Evolutionary conservation across 768 basidiomycete genomes (phyloP).

Genomic region (Mycena pura): DNA sequence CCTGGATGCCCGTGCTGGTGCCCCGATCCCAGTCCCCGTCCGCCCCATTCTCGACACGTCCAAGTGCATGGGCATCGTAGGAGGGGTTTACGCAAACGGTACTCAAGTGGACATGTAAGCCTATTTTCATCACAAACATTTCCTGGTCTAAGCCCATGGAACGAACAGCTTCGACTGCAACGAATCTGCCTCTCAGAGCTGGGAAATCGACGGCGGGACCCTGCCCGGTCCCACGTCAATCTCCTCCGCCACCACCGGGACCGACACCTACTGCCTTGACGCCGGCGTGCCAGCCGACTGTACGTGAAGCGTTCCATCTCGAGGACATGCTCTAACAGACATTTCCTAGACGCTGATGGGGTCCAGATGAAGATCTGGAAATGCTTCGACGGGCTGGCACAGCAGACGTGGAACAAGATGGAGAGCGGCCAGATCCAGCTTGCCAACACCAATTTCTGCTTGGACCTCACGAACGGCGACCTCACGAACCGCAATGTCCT

Average conservation of each 20-base stretch:
- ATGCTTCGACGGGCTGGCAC: constrained; percentile 10
- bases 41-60: constrained; percentile 8
- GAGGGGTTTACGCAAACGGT: constrained; percentile 8
- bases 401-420: constrained; percentile 13
- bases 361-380: constrained; percentile 14
- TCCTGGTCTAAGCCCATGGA: constrained; percentile 3
- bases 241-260: constrained; percentile 6
- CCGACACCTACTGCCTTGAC: constrained; percentile 7
- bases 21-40: constrained; percentile 8
- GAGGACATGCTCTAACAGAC: constrained; percentile 4
- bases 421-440: constrained; percentile 15
- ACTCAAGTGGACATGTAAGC: constrained; percentile 9
- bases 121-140: constrained; percentile 2
- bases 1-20: constrained; percentile 8
- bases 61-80: constrained; percentile 12
- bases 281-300: constrained; percentile 6
- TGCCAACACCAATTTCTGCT: constrained; percentile 14
- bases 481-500: constrained; percentile 12
- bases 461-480: constrained; percentile 14
- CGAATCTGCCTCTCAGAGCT: constrained; percentile 8
- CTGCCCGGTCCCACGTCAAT: constrained; percentile 3
- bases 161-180: constrained; percentile 11
- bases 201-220: constrained; percentile 6
- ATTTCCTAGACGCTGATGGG: constrained; percentile 8
- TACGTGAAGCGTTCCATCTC: constrained; percentile 3